A percentile compares a stretch with the other conserved stretches of the same genome.
Conservation (phyloP, 306 rosid genomes). For the Vigna trinervia region DNA sequence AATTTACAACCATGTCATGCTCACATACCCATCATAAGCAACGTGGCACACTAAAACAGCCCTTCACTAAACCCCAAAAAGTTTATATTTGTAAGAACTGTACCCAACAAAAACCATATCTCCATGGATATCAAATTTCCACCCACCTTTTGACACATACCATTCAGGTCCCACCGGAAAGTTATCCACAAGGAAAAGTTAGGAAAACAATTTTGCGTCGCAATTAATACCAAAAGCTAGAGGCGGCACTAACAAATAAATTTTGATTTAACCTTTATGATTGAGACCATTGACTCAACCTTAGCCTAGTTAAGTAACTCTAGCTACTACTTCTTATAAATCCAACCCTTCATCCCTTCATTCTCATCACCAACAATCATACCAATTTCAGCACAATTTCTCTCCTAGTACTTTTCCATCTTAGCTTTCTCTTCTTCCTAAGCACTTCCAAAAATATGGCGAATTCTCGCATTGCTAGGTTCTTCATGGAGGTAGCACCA, state of each 20-base stretch:
- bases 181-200: slow-evolving; percentile 33
- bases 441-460: slow-evolving; percentile 65
- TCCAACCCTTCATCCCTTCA: slow-evolving; percentile 36
- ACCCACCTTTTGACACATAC: slow-evolving; percentile 52
- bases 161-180: slow-evolving; percentile 36
- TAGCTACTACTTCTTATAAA: slow-evolving; percentile 46
- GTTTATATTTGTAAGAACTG: slow-evolving; percentile 52
- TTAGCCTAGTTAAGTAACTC: slow-evolving; percentile 42
- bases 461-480: slow-evolving; percentile 74
- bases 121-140: slow-evolving; percentile 47
- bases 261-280: slow-evolving; percentile 40
- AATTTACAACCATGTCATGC: background rate
- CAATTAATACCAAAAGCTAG: slow-evolving; percentile 58
- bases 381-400: background rate
- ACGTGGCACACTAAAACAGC: slow-evolving; percentile 49
- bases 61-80: slow-evolving; percentile 44
- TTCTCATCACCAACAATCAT: slow-evolving; percentile 43
- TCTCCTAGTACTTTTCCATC: background rate
- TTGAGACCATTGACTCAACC: slow-evolving; percentile 45
- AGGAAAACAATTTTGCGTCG: background rate
- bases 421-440: background rate
- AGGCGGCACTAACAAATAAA: slow-evolving; percentile 68
- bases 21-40: background rate
- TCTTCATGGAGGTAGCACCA: slow-evolving; percentile 92
- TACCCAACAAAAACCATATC: slow-evolving; percentile 61